phyloP scores from a whole-genome alignment of 495 filamentous ascomycete species.

The Aspergillus bridgeri region DNA sequence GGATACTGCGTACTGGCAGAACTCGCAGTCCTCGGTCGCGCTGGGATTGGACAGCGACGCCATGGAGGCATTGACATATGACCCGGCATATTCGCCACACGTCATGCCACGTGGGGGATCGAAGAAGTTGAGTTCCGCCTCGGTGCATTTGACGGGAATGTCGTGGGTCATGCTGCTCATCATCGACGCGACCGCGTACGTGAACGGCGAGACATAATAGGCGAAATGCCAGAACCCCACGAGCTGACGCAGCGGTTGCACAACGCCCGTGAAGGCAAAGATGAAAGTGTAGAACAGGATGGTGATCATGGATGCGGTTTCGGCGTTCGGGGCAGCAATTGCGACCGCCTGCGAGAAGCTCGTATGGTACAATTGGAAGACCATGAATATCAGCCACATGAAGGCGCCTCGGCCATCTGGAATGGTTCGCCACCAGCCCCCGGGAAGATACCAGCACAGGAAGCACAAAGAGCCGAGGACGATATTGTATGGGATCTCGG shows the following conservation, averaged over 20 bases:
- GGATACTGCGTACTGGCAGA: background rate
- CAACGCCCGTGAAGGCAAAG: conserved; percentile 44
- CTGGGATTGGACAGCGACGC: background rate
- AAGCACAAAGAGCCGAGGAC: conserved; percentile 54
- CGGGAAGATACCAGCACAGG: conserved; percentile 57
- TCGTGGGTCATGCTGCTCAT: background rate
- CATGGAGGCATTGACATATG: background rate
- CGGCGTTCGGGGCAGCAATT: conserved; percentile 28
- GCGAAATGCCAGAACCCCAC: conserved; percentile 44
- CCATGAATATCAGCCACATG: conserved; percentile 41
- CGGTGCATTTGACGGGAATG: background rate
- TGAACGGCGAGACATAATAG: conserved; percentile 49
- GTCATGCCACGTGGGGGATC: background rate
- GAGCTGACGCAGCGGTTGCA: background rate
- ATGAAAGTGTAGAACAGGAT: conserved; percentile 46
- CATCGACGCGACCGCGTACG: conserved; percentile 43
- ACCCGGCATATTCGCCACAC: background rate
- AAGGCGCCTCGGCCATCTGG: conserved; percentile 39
- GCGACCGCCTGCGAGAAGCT: conserved; percentile 53
- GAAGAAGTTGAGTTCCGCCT: background rate
- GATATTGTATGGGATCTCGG: conserved; percentile 64
- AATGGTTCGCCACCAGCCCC: conserved; percentile 51
- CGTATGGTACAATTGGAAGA: conserved; percentile 24
- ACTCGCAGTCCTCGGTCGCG: background rate
- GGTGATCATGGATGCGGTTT: conserved; percentile 38